These are phyloP conservation scores for Solanum microdontum DNA, from an alignment of 257 asterid genomes.

Conservation along the genomic window DNA sequence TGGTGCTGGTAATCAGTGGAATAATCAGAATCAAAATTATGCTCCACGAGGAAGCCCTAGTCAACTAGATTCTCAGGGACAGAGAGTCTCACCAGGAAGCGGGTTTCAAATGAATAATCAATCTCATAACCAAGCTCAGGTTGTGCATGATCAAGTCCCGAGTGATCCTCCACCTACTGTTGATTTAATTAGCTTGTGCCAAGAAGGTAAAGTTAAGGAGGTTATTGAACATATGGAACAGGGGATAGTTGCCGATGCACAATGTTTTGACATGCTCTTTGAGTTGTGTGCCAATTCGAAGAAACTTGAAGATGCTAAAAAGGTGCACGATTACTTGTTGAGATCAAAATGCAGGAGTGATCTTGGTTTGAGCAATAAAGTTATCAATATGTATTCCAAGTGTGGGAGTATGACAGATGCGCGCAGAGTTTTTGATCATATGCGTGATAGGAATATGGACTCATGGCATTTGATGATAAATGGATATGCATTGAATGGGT, in stretches of 20 bases:
- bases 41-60: background rate
- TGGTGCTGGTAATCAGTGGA: slow-evolving; percentile 22
- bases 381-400: slow-evolving; percentile 70
- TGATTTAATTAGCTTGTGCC: slow-evolving; percentile 52
- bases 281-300: slow-evolving; percentile 56
- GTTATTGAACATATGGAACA: slow-evolving; percentile 72
- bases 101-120: slow-evolving; percentile 16
- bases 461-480: slow-evolving; percentile 87
- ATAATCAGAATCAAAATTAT: slow-evolving; percentile 13
- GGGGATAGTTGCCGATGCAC: slow-evolving; percentile 52
- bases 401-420: slow-evolving; percentile 91
- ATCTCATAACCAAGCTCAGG: slow-evolving; percentile 28
- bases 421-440: slow-evolving; percentile 78
- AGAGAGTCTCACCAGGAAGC: background rate
- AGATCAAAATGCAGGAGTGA: slow-evolving; percentile 67
- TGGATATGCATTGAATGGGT: slow-evolving; percentile 68
- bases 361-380: slow-evolving; percentile 50
- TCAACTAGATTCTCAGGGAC: slow-evolving; percentile 1
- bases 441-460: slow-evolving; percentile 76
- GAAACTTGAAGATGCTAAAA: slow-evolving; percentile 79
- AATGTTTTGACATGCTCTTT: slow-evolving; percentile 63
- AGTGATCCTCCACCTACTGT: slow-evolving; percentile 14
- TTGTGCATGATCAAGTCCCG: slow-evolving; percentile 10
- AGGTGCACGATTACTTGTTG: slow-evolving; percentile 78
- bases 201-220: slow-evolving; percentile 69